These are phyloP conservation scores for Volvox africanus DNA, from an alignment of 139 green algal species.

Conservation along the genomic window DNA sequence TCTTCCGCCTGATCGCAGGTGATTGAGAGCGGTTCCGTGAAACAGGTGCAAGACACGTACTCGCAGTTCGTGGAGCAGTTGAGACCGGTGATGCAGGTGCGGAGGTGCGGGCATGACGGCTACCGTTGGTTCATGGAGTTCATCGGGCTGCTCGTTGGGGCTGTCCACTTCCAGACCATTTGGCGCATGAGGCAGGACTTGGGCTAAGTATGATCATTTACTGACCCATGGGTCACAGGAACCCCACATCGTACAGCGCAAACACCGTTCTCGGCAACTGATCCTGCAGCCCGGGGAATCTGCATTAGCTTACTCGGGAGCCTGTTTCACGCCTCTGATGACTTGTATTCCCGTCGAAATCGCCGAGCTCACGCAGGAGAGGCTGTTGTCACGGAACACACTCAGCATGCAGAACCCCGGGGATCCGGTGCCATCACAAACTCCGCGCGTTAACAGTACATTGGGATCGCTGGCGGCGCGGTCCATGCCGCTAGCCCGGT, in stretches of 20 bases:
- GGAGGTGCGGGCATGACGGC: neutral
- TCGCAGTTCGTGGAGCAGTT: slow-evolving; percentile 47
- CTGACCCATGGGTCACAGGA: no score
- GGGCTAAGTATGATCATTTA: no score
- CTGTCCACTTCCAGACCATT: no score
- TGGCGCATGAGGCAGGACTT: no score
- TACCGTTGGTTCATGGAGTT: no score
- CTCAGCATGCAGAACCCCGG: neutral
- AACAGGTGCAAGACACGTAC: slow-evolving; percentile 54
- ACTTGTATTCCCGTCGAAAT: no score
- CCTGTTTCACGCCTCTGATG: no score
- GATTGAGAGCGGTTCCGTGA: slow-evolving; percentile 57
- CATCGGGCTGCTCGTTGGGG: no score
- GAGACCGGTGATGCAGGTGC: neutral
- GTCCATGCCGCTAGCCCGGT: neutral
- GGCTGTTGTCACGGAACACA: slow-evolving; percentile 18
- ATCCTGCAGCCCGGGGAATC: no score
- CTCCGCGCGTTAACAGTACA: neutral
- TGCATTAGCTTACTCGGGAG: no score
- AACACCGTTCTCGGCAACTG: no score
- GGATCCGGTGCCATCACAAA: neutral
- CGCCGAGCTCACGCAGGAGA: neutral
- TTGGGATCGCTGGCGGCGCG: neutral
- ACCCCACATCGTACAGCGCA: no score
- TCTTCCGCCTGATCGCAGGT: neutral